Conservation (phyloP, 768 basidiomycete genomes). For the Lanmaoa rubissima region DNA sequence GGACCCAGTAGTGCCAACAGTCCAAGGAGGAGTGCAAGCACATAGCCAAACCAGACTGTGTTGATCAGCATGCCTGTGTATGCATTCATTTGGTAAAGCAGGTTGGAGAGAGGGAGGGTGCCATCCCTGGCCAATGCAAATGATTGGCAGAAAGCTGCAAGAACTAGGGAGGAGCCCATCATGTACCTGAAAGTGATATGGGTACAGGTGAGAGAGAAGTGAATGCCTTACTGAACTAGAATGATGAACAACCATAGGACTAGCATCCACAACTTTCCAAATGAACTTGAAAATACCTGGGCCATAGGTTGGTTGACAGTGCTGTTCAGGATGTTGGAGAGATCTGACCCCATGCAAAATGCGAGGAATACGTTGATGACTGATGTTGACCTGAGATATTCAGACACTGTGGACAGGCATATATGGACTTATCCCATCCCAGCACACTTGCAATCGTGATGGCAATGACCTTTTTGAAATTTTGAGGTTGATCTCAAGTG, state of each 20-base stretch:
- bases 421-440: constrained; percentile 37
- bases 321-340: constrained; percentile 36
- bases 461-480: constrained; percentile 25
- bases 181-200: constrained; percentile 32
- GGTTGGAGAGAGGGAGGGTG: constrained; percentile 53
- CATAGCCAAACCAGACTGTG: constrained; percentile 53
- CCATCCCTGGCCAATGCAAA: constrained; percentile 59
- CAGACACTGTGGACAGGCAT: not conserved
- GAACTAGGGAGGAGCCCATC: constrained; percentile 42
- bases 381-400: constrained; percentile 4
- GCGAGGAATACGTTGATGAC: constrained; percentile 54
- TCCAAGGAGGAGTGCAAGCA: constrained; percentile 45
- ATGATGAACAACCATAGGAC: constrained; percentile 54
- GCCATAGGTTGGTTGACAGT: constrained; percentile 42
- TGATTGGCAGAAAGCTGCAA: constrained; percentile 50
- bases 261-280: constrained; percentile 42
- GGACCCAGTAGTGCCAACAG: constrained; percentile 51
- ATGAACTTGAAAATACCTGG: constrained; percentile 37
- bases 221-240: constrained; percentile 38
- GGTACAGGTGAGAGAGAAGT: not conserved
- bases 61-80: constrained; percentile 54
- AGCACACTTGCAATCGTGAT: constrained; percentile 45
- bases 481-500: not conserved
- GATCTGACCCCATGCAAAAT: constrained; percentile 55
- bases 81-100: constrained; percentile 50